Conservation (phyloP, 1,139 yeast species). For the Geotrichum fermentans region DNA sequence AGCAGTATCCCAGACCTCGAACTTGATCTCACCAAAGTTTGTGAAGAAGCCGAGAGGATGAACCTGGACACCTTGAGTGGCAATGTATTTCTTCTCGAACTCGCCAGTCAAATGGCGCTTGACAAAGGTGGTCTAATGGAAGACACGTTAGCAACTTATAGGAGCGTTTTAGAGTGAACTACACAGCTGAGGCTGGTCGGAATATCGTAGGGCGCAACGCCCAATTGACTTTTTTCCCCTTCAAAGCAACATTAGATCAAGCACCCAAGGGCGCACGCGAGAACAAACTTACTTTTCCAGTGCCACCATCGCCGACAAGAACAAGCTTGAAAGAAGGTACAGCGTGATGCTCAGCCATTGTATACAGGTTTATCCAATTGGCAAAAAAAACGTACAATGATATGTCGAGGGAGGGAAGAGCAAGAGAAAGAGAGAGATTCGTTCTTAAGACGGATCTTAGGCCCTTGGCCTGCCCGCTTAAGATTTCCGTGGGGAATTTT, state of each 20-base stretch:
- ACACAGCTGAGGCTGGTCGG: no score
- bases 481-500: no score
- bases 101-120: constrained; percentile 99
- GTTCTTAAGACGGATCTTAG: no score
- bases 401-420: not conserved
- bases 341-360: constrained; percentile 55
- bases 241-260: no score
- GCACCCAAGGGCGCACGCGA: no score
- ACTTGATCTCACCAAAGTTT: constrained; percentile 96
- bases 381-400: no score
- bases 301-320: constrained; percentile 99
- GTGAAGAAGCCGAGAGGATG: constrained; percentile 98
- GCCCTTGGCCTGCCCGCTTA: no score
- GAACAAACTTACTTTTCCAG: constrained; percentile 81
- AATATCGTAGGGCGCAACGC: no score
- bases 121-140: constrained; percentile 89
- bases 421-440: constrained; percentile 1
- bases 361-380: constrained; percentile 9
- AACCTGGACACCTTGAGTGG: constrained; percentile 98
- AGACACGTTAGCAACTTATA: constrained; percentile 2
- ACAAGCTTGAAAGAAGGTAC: constrained; percentile 97
- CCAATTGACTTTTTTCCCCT: no score
- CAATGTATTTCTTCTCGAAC: constrained; percentile 97
- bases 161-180: constrained; percentile 24
- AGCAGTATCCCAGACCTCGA: constrained; percentile 99